Base-by-base conservation (phyloP, 2,329 filamentous ascomycete species). In the Penicillium vulpinum region DNA sequence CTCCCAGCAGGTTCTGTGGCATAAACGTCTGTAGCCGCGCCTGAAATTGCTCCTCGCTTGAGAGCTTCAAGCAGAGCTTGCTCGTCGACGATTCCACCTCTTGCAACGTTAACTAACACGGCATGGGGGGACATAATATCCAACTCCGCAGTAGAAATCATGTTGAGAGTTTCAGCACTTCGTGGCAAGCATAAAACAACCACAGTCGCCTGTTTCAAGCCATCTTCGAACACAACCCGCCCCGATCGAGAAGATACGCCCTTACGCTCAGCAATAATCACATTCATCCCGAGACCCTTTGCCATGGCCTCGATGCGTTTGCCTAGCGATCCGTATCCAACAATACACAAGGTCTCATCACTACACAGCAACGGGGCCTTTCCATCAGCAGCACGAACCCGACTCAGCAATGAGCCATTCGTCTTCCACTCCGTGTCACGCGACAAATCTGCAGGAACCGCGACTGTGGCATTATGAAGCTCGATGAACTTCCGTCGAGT, bases 21-120 rank as follows among this genome's bases (percentile, higher is more conserved):
- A 51, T 58, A 64, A 24, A 66, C 64, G 69, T 83, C 81, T 8
- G 77, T 76, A 2, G 76, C 81, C 44, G 79, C 79, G 2, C 80
- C 80, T 1, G 76, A 74, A 31, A 82, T 78, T 55, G 68, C 63
- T 3, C 72, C 73, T 13, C 77, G 66, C 41, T 69, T 75, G 46
- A 82, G 60, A 0, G 80, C 80, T n/a, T 67, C 65, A 7, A 77
- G 69, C 15, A 83, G 63, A 3, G 80, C 80, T 0, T 62, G 59
- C 63, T 83, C 81, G 54, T 83, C 77, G 16, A 83, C 76, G 33
- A 82, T 79, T 0, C 80, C 80, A 4, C 80, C 80, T 22, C 81
- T 71, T 3, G 76, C 72, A 46, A 81, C 75, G 58, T 83, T 83
- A 46, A 82, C 71, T 31, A 82, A 51, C 8, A 81, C 60, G 2